A percentile compares a stretch with the other conserved stretches of the same genome.
phyloP scores from a whole-genome alignment of 345 rosid species.

The Sapria himalayana region DNA sequence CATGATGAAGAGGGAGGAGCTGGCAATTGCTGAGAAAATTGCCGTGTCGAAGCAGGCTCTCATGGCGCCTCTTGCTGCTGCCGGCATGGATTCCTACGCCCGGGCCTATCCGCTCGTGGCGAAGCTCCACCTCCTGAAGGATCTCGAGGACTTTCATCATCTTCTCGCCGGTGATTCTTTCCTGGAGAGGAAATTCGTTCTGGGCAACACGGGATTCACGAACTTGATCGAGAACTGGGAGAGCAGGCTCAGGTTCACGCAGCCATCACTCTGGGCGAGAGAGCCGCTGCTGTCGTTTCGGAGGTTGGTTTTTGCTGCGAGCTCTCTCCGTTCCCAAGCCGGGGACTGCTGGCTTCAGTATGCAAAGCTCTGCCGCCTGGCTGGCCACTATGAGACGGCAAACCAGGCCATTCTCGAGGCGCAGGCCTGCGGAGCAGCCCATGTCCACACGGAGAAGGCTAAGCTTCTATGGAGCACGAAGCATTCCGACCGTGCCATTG shows the following conservation, averaged over 20 bases:
- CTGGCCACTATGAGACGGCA: constrained; percentile 93
- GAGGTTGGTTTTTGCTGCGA: constrained; percentile 67
- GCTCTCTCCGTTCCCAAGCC: constrained; percentile 69
- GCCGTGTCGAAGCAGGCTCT: constrained; percentile 72
- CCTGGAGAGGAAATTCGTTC: constrained; percentile 54
- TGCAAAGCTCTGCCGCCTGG: constrained; percentile 92
- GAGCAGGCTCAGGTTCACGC: constrained; percentile 70
- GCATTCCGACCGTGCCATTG: constrained; percentile 80
- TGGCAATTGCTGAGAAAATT: constrained; percentile 57
- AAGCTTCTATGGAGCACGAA: constrained; percentile 83
- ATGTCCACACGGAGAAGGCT: constrained; percentile 87
- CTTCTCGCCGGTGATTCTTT: constrained; percentile 57
- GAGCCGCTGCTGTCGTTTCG: constrained; percentile 88
- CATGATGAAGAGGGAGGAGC: constrained; percentile 80
- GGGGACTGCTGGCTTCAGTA: constrained; percentile 94
- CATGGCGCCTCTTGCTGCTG: constrained; percentile 98
- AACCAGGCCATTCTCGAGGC: constrained; percentile 86
- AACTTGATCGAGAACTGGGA: constrained; percentile 64
- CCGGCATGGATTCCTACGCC: constrained; percentile 90
- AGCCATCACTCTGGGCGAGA: constrained; percentile 85
- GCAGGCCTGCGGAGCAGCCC: constrained; percentile 72
- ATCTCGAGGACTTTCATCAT: constrained; percentile 64
- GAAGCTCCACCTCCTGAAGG: constrained; percentile 73
- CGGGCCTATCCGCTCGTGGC: constrained; percentile 87
- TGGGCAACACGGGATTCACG: constrained; percentile 32